Base-by-base conservation (phyloP, 257 asterid species). In the Gentiana dahurica region DNA sequence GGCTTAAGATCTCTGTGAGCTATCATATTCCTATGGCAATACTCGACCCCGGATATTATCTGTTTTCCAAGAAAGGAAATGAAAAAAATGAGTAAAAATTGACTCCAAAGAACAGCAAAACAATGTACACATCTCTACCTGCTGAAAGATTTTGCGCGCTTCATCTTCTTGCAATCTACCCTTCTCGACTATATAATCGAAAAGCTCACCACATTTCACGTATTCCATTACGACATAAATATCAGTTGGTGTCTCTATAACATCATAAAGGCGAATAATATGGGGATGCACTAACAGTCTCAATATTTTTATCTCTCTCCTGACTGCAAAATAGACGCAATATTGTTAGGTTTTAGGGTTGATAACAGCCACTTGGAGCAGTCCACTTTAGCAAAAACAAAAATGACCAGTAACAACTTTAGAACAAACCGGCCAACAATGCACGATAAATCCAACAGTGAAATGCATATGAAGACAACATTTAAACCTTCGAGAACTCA, bases 1-100 rank as follows among this genome's bases (percentile, higher is more conserved):
- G 95, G 97, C 77, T 89, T 89, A 70, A 89, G 79, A 66, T 89
- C 97, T 71, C 97, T 77, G 68, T 89, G 97, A 67, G 81, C 97
- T 61, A 89, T 90, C 95, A 89, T 83, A 74, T 89, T 89, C 67
- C 94, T 78, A 50, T 86, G 97, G 94, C 95, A 89, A 72, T 89
- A 86, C 76, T 89, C 95, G 57, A 86, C 97, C 48, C 97, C 97
- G 59, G 97, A 84, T 61, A 89, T 81, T 66, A 89, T 89, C 97
- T 89, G 82, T 70, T 66, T 59, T 59, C 59, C 75, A 43, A 76
- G 65, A 55, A 60, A 3, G 59, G 49, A 38, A 38, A 57, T 2
- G 3, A 7, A 41, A 41, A 41, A 41, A 1, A 41, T 41, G 46
- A 10, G 9, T 7, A 41, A 41, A 5, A 41, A 41, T 4, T 41